Base-by-base conservation (phyloP, 257 asterid genomes). In the Solanum corneliomulleri region DNA sequence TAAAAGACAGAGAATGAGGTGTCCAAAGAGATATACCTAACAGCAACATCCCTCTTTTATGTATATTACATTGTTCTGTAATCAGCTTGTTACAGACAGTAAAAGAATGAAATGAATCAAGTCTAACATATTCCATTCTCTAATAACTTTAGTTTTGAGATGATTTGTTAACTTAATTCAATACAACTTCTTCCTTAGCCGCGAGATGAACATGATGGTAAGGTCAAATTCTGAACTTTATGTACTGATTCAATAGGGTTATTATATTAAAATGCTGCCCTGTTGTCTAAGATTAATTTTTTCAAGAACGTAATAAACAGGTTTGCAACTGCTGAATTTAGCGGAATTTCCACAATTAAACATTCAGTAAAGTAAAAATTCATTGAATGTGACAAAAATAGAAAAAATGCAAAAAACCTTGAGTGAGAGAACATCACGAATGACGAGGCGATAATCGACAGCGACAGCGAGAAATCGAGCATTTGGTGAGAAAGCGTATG, bases 401-500 rank as follows among this genome's bases (percentile, higher is more conserved):
- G 11, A 69, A 29, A 29, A 84, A 31, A 47, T 41, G 25, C 35
- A 37, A 74, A 58, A 64, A 86, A 97, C 99, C 99, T 97, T 93
- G 86, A 95, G 94, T 5, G 98, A 92, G 88, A 90, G 96, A 85
- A 95, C 96, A 87, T 97, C 99, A 42, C 99, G 99, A 90, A 97
- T 92, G 47, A 95, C 99, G 14, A 97, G 94, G 71, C 99, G 99
- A 88, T 95, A 97, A 91, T 96, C 99, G 20, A 92, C 98, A 2
- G 99, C 95, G 13, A 97, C 96, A 9, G 99, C 99, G 16, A 97
- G 88, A 91, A 90, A 95, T 58, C 97, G 93, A 23, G 99, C 92
- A 88, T 97, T 91, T 1, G 99, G 99, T 39, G 99, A 97, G 92
- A 97, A 97, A 76, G 96, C 94, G 87, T 93, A 94, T 12, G 99